These are phyloP conservation scores for Didymella arachidicola DNA, from an alignment of 2,329 filamentous ascomycete genomes.

Conservation along the genomic window DNA sequence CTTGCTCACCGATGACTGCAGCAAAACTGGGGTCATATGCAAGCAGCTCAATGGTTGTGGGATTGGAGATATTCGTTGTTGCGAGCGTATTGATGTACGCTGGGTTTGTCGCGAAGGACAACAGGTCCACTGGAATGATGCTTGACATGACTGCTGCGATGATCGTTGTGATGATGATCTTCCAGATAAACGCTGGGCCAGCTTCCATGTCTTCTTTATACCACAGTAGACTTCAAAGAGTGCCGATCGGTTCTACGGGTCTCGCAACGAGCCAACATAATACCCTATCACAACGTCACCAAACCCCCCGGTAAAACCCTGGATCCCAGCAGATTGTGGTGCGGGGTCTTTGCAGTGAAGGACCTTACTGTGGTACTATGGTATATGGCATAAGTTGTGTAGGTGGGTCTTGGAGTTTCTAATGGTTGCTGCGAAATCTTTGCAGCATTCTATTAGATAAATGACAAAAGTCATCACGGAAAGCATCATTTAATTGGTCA, in stretches of 20 bases:
- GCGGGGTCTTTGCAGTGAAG: neutral
- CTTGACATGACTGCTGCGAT: constrained; percentile 34
- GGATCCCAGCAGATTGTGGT: neutral
- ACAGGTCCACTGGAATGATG: constrained; percentile 44
- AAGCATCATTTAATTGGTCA: no score
- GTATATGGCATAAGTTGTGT: no score
- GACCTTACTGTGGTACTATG: no score
- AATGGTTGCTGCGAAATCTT: no score
- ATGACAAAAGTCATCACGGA: no score
- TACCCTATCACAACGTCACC: neutral
- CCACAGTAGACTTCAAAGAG: neutral
- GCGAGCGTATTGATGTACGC: constrained; percentile 41
- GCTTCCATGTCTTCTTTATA: constrained; percentile 7
- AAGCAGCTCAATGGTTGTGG: constrained; percentile 47
- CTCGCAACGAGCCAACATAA: neutral
- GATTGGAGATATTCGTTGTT: constrained; percentile 42
- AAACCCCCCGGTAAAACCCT: neutral
- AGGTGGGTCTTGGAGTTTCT: no score
- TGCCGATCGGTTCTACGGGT: constrained; percentile 3
- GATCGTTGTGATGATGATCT: constrained; percentile 24
- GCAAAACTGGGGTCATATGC: constrained; percentile 48
- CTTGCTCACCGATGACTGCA: constrained; percentile 44
- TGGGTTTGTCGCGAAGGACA: constrained; percentile 43
- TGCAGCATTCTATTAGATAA: no score
- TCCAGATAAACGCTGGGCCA: constrained; percentile 19